These are phyloP conservation scores for Hypoxylon lenormandii DNA, from an alignment of 495 filamentous ascomycete genomes.

Conservation along the genomic window DNA sequence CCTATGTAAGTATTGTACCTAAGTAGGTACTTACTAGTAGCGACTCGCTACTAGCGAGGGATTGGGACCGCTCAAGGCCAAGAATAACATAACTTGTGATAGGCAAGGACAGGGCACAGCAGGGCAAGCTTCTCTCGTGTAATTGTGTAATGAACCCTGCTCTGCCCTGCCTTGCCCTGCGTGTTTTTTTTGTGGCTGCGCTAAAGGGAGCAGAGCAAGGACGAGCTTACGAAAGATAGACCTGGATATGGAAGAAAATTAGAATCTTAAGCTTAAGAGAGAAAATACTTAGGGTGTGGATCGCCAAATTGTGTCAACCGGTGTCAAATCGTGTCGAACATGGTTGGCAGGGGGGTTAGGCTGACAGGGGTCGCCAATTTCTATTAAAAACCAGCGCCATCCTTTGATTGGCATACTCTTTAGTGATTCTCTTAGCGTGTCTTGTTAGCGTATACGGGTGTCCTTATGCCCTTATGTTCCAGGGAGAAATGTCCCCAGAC, in stretches of 20 bases:
- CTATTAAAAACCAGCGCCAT: slow-evolving; percentile 33
- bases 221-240: slow-evolving; percentile 21
- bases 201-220: slow-evolving; percentile 29
- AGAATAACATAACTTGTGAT: too few species aligned
- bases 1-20: too few species aligned
- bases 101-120: background rate
- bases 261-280: slow-evolving; percentile 5
- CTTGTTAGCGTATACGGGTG: background rate
- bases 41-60: slow-evolving; percentile 25
- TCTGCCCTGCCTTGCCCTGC: too few species aligned
- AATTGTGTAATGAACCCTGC: slow-evolving; percentile 19
- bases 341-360: background rate
- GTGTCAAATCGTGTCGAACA: too few species aligned
- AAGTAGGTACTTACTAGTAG: too few species aligned
- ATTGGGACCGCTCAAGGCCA: slow-evolving; percentile 5
- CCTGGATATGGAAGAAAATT: too few species aligned
- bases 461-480: slow-evolving; percentile 28
- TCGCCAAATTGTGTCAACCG: too few species aligned
- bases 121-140: slow-evolving; percentile 9
- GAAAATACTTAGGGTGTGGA: background rate
- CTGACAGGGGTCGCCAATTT: slow-evolving; percentile 28
- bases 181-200: slow-evolving; percentile 3
- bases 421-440: slow-evolving; percentile 4
- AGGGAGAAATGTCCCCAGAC: slow-evolving; percentile 26
- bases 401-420: slow-evolving; percentile 27